phyloP scores from a whole-genome alignment of 768 basidiomycete genomes.

The Daedaleopsis sinensis region DNA sequence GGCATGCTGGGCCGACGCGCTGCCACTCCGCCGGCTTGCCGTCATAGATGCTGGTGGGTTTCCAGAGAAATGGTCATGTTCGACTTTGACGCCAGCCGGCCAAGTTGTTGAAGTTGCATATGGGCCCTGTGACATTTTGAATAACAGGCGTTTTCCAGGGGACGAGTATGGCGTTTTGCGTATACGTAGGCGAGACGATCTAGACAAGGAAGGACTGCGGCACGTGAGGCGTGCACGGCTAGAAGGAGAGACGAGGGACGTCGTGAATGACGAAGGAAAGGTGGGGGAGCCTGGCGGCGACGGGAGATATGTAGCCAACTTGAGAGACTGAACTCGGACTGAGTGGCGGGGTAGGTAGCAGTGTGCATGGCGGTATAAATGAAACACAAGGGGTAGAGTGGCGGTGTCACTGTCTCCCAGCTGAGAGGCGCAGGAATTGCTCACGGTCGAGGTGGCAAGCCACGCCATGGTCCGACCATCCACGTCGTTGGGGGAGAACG shows the following conservation, averaged over 20 bases:
- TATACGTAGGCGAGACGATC: constrained; percentile 3
- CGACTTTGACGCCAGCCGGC: constrained; percentile 18
- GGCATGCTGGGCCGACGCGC: constrained; percentile 7
- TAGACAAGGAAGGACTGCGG: constrained; percentile 10
- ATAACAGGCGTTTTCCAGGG: constrained; percentile 6
- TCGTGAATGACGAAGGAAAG: constrained; percentile 18
- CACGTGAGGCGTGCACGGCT: constrained; percentile 9
- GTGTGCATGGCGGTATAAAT: constrained; percentile 38
- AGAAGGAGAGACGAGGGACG: constrained; percentile 6
- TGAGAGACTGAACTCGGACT: constrained; percentile 25
- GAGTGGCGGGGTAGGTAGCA: constrained; percentile 22
- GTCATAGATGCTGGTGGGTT: constrained; percentile 4
- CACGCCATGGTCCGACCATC: constrained; percentile 6
- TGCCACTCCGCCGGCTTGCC: constrained; percentile 11
- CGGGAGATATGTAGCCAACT: constrained; percentile 46
- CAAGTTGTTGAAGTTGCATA: constrained; percentile 24
- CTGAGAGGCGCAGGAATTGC: constrained; percentile 9
- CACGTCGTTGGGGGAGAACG: constrained; percentile 14
- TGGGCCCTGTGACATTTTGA: constrained; percentile 21
- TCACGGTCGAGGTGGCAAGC: constrained; percentile 4
- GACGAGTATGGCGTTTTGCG: constrained; percentile 8
- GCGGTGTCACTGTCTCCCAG: constrained; percentile 24
- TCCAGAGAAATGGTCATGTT: constrained; percentile 16
- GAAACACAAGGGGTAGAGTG: constrained; percentile 20
- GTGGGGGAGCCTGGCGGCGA: constrained; percentile 40